phyloP scores from a whole-genome alignment of 1,139 yeast species.

The Pichia sp. region DNA sequence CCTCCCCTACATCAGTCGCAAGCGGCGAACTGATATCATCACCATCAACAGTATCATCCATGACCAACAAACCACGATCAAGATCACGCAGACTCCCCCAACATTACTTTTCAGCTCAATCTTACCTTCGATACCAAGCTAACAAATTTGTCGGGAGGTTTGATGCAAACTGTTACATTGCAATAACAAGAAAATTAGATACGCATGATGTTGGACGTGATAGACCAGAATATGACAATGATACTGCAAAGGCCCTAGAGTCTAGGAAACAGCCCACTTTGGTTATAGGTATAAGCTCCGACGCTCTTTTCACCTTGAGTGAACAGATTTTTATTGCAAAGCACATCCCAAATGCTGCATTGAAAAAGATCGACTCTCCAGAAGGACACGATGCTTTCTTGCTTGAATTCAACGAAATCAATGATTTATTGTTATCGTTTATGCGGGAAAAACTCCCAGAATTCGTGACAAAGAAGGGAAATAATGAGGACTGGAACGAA shows the following conservation, averaged over 20 bases:
- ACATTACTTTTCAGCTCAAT: slow-evolving; percentile 91
- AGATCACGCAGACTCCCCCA: slow-evolving; percentile 49
- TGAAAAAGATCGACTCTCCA: slow-evolving; percentile 78
- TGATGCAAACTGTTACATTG: slow-evolving; percentile 94
- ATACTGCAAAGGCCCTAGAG: slow-evolving; percentile 43
- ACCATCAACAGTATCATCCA: slow-evolving; percentile 6
- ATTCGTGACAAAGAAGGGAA: slow-evolving; percentile 38
- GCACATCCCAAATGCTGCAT: slow-evolving; percentile 58
- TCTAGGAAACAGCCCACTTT: slow-evolving; percentile 66
- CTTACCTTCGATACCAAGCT: slow-evolving; percentile 90
- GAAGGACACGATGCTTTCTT: slow-evolving; percentile 98
- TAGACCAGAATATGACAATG: slow-evolving; percentile 43
- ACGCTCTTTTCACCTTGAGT: slow-evolving; percentile 84
- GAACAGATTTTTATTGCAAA: slow-evolving; percentile 84
- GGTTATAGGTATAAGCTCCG: slow-evolving; percentile 84
- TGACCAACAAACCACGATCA: slow-evolving; percentile 8
- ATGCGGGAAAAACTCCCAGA: slow-evolving; percentile 51
- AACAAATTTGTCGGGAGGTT: slow-evolving; percentile 81
- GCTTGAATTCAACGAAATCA: slow-evolving; percentile 78
- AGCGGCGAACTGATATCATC: slow-evolving; percentile 1
- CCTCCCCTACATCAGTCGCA: slow-evolving; percentile 9
- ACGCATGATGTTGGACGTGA: slow-evolving; percentile 92
- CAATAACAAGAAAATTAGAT: slow-evolving; percentile 87
- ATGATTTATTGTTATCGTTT: slow-evolving; percentile 61
- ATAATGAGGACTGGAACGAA: slow-evolving; percentile 46